These are phyloP conservation scores for Brassica balearica DNA, from an alignment of 441 rosid species.

Conservation along the genomic window DNA sequence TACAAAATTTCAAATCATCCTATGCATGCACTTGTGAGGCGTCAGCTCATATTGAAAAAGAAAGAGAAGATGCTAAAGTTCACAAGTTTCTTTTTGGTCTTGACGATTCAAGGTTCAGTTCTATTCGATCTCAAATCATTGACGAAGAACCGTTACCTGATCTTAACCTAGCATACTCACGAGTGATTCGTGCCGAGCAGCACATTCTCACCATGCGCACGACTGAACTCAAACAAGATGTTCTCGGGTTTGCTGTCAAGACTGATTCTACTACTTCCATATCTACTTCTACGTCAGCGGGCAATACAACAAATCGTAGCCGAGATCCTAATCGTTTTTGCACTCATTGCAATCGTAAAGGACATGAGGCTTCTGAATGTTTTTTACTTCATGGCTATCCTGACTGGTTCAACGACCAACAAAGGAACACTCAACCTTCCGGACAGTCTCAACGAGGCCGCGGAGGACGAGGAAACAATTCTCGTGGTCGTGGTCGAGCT, in stretches of 20 bases:
- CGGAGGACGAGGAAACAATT: too few relatives aligned
- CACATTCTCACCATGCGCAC: neutral
- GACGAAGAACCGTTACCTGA: neutral
- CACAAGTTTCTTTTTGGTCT: neutral
- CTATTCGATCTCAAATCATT: neutral
- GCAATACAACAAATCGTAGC: too few relatives aligned
- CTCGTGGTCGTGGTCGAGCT: too few relatives aligned
- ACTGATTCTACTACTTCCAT: neutral
- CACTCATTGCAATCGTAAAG: neutral
- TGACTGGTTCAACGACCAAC: slow-evolving; percentile 29
- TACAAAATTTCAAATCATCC: neutral
- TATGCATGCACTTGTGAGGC: neutral
- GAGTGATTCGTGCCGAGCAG: neutral
- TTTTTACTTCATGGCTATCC: neutral
- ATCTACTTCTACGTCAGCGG: too few relatives aligned
- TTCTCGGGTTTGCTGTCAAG: neutral
- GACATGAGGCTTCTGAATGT: neutral
- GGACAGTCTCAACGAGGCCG: too few relatives aligned
- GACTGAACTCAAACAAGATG: neutral
- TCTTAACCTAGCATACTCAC: neutral
- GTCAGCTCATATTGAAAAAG: neutral
- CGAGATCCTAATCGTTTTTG: neutral
- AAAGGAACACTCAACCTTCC: neutral
- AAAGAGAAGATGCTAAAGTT: neutral
- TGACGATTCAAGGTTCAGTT: neutral